A percentile compares a stretch with the other conserved stretches of the same genome.
Evolutionary conservation across 306 rosid species (phyloP).

Genomic region (Cicer pinnatifidum): DNA sequence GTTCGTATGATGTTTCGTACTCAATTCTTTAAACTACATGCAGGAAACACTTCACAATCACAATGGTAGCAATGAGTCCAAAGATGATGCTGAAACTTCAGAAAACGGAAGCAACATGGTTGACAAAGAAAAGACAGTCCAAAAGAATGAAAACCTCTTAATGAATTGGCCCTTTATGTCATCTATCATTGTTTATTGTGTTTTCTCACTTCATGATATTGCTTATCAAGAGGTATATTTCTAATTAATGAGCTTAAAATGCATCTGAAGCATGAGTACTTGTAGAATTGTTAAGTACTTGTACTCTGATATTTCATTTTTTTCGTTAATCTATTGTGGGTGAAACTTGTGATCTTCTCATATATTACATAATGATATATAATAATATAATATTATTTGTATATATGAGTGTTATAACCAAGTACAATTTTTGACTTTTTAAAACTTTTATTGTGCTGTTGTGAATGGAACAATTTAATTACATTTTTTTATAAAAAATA

Average conservation of each 20-base stretch:
- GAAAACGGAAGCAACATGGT: constrained; percentile 51
- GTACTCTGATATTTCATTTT: no score
- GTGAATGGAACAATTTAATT: no score
- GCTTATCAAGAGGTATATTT: constrained; percentile 78
- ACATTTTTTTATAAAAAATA: no score
- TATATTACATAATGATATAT: no score
- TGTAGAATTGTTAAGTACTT: no score
- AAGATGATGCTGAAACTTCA: constrained; percentile 49
- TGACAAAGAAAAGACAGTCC: constrained; percentile 33
- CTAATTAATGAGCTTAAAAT: not conserved
- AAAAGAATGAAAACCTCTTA: constrained; percentile 58
- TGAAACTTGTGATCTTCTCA: no score
- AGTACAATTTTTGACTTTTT: no score
- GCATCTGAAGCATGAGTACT: no score
- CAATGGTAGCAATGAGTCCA: constrained; percentile 33
- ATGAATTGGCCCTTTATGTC: constrained; percentile 91
- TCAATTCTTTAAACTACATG: constrained; percentile 8
- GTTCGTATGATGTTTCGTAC: not conserved
- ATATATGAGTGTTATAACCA: no score
- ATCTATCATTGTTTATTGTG: constrained; percentile 62
- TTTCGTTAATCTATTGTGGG: no score
- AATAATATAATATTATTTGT: no score
- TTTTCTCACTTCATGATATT: constrained; percentile 80
- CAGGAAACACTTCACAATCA: constrained; percentile 90
- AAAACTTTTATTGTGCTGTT: no score